Conservation (phyloP, 352 stramenopile species). For the Phytophthora crassamura region DNA sequence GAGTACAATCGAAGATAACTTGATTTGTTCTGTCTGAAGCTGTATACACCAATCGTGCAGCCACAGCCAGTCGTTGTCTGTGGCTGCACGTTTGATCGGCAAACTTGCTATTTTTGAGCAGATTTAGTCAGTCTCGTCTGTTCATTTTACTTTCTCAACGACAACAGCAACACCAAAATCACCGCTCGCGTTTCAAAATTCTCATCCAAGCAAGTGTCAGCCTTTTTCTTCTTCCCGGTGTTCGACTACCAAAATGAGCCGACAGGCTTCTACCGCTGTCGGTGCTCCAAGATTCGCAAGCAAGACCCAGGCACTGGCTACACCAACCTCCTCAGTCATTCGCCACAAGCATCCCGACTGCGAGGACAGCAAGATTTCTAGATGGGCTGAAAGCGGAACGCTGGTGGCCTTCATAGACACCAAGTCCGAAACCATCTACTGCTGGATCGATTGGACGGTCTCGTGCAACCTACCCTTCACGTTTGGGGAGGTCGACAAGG, state of each 20-base stretch:
- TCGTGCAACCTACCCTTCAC: not conserved
- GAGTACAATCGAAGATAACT: too few species aligned
- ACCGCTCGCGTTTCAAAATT: not conserved
- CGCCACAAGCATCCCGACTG: not conserved
- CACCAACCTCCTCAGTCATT: not conserved
- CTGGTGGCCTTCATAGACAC: not conserved
- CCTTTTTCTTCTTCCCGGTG: not conserved
- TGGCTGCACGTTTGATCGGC: too few species aligned
- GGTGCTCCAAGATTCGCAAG: not conserved
- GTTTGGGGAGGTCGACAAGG: not conserved
- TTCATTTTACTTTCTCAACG: too few species aligned
- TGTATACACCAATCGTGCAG: too few species aligned
- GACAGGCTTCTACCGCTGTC: not conserved
- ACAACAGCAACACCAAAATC: too few species aligned
- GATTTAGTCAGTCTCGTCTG: too few species aligned
- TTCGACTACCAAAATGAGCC: not conserved
- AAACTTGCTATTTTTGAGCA: too few species aligned
- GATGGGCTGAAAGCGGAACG: not conserved
- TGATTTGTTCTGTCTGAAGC: too few species aligned
- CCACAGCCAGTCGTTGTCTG: too few species aligned
- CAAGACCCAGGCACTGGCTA: not conserved
- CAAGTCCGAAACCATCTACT: not conserved
- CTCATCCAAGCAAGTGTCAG: not conserved
- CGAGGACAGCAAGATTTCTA: not conserved
- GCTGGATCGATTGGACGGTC: slow-evolving; percentile 3